Evolutionary conservation across 495 filamentous ascomycete species (phyloP).

Genomic region (Apodospora peruviana): DNA sequence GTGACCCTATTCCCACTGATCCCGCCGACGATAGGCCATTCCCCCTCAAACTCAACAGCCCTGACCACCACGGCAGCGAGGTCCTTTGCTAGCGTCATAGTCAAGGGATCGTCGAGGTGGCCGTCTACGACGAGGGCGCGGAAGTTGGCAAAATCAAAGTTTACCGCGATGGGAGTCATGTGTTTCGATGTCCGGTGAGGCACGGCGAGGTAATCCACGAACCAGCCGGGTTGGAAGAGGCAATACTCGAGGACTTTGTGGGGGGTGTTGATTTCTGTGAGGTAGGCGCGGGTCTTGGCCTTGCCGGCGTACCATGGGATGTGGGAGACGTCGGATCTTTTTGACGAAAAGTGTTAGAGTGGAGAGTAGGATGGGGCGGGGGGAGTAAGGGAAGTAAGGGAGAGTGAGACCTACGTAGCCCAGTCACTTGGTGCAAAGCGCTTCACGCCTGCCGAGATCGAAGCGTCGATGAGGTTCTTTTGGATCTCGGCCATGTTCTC

Average conservation of each 20-base stretch:
- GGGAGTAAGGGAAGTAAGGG: conserved; percentile 46
- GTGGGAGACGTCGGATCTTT: too few relatives aligned
- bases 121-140: conserved; percentile 48
- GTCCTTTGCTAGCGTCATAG: conserved; percentile 43
- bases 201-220: conserved; percentile 47
- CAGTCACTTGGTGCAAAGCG: conserved; percentile 50
- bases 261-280: too few relatives aligned
- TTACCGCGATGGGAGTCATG: conserved; percentile 31
- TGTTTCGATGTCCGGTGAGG: conserved; percentile 47
- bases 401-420: conserved; percentile 37
- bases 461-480: conserved; percentile 48
- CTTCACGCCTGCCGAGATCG: conserved; percentile 46
- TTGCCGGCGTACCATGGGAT: too few relatives aligned
- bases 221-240: conserved; percentile 51
- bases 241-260: conserved; percentile 35
- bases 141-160: conserved; percentile 42
- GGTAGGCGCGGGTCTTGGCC: too few relatives aligned
- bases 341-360: too few relatives aligned
- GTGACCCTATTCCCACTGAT: conserved; percentile 43
- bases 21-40: conserved; percentile 50
- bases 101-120: conserved; percentile 35
- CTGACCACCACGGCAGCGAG: conserved; percentile 38
- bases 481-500: conserved; percentile 28
- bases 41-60: conserved; percentile 49
- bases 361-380: too few relatives aligned